Evolutionary conservation across 1,284 basidiomycete species (phyloP).

Genomic region (Anthracocystis walkeri): DNA sequence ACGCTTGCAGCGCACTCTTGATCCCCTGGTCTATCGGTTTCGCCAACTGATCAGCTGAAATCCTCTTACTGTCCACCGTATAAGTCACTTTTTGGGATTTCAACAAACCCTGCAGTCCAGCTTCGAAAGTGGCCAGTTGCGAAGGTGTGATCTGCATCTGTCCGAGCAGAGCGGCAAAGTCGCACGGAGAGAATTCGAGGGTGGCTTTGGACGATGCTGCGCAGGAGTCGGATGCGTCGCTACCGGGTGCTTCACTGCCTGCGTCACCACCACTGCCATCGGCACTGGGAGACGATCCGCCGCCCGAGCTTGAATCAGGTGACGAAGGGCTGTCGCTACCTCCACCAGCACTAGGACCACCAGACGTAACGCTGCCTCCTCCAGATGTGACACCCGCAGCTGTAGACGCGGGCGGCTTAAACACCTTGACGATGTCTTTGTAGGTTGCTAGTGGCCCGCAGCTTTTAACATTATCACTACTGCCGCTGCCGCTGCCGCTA

Average conservation of each 20-base stretch:
- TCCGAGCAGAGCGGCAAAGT: conserved; percentile 21
- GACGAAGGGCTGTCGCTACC: background rate
- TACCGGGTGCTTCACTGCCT: background rate
- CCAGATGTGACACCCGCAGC: conserved; percentile 12
- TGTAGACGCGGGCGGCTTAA: conserved; percentile 8
- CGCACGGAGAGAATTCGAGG: conserved; percentile 27
- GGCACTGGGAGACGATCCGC: background rate
- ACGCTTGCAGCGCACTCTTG: conserved; percentile 10
- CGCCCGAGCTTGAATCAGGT: background rate
- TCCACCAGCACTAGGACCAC: conserved; percentile 5
- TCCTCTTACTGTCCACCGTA: conserved; percentile 18
- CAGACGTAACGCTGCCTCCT: conserved; percentile 4
- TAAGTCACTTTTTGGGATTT: conserved; percentile 12
- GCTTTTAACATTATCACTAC: background rate
- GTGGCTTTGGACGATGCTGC: conserved; percentile 12
- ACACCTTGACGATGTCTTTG: conserved; percentile 24
- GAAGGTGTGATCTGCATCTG: conserved; percentile 26
- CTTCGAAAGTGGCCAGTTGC: conserved; percentile 32
- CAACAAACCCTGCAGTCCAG: conserved; percentile 16
- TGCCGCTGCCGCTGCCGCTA: background rate
- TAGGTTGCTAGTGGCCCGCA: conserved; percentile 17
- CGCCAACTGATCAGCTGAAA: conserved; percentile 15
- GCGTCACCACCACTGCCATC: background rate
- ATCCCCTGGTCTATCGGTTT: conserved; percentile 8
- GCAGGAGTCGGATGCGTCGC: conserved; percentile 12